A percentile compares a stretch with the other conserved stretches of the same genome.
phyloP scores from a whole-genome alignment of 139 green algal genomes.

The Desmodesmus armatus region DNA sequence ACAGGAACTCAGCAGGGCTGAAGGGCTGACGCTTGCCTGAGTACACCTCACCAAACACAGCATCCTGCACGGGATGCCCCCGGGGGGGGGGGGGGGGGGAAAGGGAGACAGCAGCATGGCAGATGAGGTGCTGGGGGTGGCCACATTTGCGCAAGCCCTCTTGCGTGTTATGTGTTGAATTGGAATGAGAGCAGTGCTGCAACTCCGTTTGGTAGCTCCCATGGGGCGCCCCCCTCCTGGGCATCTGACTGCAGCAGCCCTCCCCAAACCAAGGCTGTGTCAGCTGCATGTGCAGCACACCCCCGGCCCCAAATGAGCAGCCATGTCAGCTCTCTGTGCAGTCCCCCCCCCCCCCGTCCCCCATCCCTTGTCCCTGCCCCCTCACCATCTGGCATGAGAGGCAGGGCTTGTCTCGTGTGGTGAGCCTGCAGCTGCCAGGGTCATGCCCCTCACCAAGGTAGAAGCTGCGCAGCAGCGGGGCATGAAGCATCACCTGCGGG shows the following conservation, averaged over 20 bases:
- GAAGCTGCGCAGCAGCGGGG: slow-evolving; percentile 79
- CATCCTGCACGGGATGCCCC: slow-evolving; percentile 69
- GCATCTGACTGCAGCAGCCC: neutral
- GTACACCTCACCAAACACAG: slow-evolving; percentile 73
- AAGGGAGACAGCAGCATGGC: too few relatives aligned
- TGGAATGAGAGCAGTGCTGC: too few relatives aligned
- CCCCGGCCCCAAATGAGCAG: neutral
- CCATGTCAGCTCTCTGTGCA: neutral
- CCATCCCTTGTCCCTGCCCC: neutral
- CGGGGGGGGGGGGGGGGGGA: neutral
- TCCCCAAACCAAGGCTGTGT: neutral
- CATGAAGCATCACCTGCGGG: slow-evolving; percentile 88
- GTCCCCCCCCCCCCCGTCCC: too few relatives aligned
- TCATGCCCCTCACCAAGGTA: slow-evolving; percentile 81
- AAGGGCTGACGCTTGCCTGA: slow-evolving; percentile 62
- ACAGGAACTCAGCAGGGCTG: slow-evolving; percentile 75
- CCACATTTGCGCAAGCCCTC: too few relatives aligned
- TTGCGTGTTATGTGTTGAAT: too few relatives aligned
- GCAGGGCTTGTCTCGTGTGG: slow-evolving; percentile 58
- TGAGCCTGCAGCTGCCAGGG: slow-evolving; percentile 49
- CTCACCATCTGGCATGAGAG: slow-evolving; percentile 81
- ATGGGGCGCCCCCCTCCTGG: too few relatives aligned
- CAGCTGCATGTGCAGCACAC: neutral
- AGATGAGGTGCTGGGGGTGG: too few relatives aligned
- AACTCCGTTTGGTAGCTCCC: too few relatives aligned